Conservation (phyloP, 371 early-diverging fungal species). For the Thermomucor indicae-seudaticae region DNA sequence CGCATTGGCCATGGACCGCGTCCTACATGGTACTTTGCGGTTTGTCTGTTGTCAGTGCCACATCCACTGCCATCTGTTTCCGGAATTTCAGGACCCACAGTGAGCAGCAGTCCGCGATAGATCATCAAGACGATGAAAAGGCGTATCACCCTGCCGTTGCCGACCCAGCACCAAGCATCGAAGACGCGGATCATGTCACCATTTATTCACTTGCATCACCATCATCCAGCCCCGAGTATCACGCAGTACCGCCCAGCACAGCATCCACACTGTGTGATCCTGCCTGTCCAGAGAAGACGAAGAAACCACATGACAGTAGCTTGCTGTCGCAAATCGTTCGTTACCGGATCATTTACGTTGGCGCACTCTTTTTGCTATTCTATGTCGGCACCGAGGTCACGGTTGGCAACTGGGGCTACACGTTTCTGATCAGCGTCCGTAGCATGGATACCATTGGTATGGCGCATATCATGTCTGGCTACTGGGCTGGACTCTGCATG, state of each 20-base stretch:
- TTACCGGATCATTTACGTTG: constrained; percentile 11
- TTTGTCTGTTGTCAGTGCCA: constrained; percentile 4
- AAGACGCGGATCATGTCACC: too few species aligned
- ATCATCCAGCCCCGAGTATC: too few species aligned
- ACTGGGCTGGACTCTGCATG: constrained; percentile 25
- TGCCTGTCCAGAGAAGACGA: too few species aligned
- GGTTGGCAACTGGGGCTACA: constrained; percentile 22
- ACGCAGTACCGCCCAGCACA: too few species aligned
- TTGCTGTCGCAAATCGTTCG: constrained; percentile 1
- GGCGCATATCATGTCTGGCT: constrained; percentile 22
- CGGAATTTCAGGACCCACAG: constrained; percentile 1
- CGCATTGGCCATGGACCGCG: constrained; percentile 6
- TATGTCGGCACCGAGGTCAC: constrained; percentile 28
- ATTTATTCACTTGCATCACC: too few species aligned
- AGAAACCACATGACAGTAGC: background rate
- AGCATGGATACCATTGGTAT: constrained; percentile 13
- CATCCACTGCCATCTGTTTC: background rate
- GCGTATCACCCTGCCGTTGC: background rate
- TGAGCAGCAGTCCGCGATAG: constrained; percentile 1
- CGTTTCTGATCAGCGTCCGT: constrained; percentile 19
- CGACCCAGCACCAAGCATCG: background rate
- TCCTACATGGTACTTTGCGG: constrained; percentile 16
- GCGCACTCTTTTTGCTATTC: constrained; percentile 15
- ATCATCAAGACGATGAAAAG: too few species aligned
- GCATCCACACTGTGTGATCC: too few species aligned